These are phyloP conservation scores for Phytophthora hybrid DNA, from an alignment of 352 stramenopile species.

Conservation along the genomic window DNA sequence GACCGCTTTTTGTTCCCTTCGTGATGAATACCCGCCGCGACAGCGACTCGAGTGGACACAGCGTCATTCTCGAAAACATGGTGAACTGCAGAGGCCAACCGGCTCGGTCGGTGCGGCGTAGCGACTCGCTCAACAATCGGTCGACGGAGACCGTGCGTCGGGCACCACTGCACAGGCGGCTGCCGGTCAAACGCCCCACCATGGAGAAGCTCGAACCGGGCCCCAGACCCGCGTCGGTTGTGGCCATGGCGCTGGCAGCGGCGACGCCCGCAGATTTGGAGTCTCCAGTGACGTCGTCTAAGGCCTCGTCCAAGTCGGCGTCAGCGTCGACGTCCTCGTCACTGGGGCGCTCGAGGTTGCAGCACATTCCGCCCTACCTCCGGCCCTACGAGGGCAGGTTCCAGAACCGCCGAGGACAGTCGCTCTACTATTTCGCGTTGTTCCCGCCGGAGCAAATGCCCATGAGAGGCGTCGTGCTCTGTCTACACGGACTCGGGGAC, in stretches of 20 bases:
- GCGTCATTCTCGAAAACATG: constrained; percentile 36
- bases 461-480: constrained; percentile 56
- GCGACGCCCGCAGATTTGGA: constrained; percentile 25
- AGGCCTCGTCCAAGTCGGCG: constrained; percentile 19
- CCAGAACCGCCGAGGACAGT: constrained; percentile 48
- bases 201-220: constrained; percentile 24
- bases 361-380: constrained; percentile 33
- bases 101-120: constrained; percentile 2
- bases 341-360: constrained; percentile 11
- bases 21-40: not conserved
- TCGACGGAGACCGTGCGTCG: constrained; percentile 5
- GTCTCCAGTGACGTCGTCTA: constrained; percentile 16
- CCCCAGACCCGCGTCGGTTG: constrained; percentile 22
- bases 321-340: constrained; percentile 15
- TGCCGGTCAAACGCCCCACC: constrained; percentile 7
- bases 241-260: constrained; percentile 35
- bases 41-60: not conserved
- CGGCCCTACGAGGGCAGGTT: constrained; percentile 48
- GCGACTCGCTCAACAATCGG: constrained; percentile 16
- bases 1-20: constrained; percentile 8
- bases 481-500: constrained; percentile 64
- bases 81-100: constrained; percentile 43
- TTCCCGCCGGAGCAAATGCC: constrained; percentile 45
- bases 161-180: constrained; percentile 7
- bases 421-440: constrained; percentile 57